phyloP scores from a whole-genome alignment of 225 moss, liverwort and hornwort genomes.

The Rhytidiadelphus loreus region DNA sequence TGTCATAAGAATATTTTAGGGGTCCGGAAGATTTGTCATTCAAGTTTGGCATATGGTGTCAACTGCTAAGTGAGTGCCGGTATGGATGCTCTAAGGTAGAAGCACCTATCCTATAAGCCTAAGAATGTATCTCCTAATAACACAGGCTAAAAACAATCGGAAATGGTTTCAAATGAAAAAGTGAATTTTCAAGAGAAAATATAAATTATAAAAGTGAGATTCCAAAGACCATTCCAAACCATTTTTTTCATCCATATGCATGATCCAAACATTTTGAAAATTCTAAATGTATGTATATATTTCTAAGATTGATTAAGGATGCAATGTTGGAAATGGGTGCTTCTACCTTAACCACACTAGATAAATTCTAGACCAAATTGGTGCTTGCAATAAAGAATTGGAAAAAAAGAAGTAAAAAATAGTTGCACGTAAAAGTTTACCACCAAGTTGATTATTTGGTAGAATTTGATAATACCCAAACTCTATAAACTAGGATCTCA shows the following conservation, averaged over 20 bases:
- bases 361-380: neutral
- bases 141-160: neutral
- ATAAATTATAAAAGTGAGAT: neutral
- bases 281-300: neutral
- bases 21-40: fast-evolving
- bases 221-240: neutral
- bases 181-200: neutral
- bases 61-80: fast-evolving
- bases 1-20: neutral
- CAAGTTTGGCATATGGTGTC: fast-evolving
- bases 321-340: neutral
- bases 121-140: fast-evolving
- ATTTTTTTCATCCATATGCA: neutral
- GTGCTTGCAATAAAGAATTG: neutral
- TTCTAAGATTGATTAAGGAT: neutral
- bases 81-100: fast-evolving
- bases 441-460: neutral
- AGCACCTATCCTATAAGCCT: fast-evolving
- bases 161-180: neutral
- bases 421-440: neutral
- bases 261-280: neutral
- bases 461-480: neutral
- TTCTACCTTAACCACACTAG: neutral
- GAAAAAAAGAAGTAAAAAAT: neutral
- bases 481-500: neutral